Conservation (phyloP, 352 stramenopile species). For the Globisporangium nunn region DNA sequence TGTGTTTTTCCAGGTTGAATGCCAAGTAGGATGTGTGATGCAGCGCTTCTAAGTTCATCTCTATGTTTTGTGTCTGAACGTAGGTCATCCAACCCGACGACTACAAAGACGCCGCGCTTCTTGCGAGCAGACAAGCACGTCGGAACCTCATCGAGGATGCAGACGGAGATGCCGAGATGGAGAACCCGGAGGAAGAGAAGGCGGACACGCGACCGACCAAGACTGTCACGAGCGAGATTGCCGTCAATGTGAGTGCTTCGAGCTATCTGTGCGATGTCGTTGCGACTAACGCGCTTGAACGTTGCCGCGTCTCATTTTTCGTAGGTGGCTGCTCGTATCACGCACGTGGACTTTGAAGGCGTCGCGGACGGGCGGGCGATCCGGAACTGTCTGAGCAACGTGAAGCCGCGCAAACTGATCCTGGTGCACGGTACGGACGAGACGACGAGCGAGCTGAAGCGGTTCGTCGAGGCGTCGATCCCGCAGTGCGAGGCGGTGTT, state of each 20-base stretch:
- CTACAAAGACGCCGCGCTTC: slow-evolving; percentile 68
- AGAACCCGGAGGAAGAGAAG: slow-evolving; percentile 49
- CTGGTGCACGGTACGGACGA: slow-evolving; percentile 77
- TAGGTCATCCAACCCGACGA: slow-evolving; percentile 80
- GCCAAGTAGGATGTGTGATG: not conserved
- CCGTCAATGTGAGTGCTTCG: slow-evolving; percentile 33
- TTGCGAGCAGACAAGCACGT: slow-evolving; percentile 52
- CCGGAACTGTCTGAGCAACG: slow-evolving; percentile 83
- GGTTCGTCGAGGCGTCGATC: slow-evolving; percentile 79
- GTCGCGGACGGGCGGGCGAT: slow-evolving; percentile 80
- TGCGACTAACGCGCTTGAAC: not conserved
- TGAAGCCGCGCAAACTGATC: slow-evolving; percentile 87
- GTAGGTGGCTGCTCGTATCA: slow-evolving; percentile 71
- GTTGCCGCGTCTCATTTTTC: not conserved
- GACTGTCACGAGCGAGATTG: slow-evolving; percentile 61
- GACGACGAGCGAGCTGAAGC: slow-evolving; percentile 76
- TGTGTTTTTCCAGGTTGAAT: not conserved
- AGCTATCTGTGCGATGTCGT: not conserved
- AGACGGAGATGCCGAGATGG: slow-evolving; percentile 67
- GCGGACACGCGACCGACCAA: slow-evolving; percentile 75
- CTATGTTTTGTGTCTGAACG: not conserved
- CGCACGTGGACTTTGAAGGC: slow-evolving; percentile 80
- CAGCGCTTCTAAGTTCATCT: not conserved
- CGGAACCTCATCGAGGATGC: slow-evolving; percentile 55
- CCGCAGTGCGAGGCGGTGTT: slow-evolving; percentile 83